Evolutionary conservation across 441 rosid genomes (phyloP).

Genomic region (Corymbia calophylla): DNA sequence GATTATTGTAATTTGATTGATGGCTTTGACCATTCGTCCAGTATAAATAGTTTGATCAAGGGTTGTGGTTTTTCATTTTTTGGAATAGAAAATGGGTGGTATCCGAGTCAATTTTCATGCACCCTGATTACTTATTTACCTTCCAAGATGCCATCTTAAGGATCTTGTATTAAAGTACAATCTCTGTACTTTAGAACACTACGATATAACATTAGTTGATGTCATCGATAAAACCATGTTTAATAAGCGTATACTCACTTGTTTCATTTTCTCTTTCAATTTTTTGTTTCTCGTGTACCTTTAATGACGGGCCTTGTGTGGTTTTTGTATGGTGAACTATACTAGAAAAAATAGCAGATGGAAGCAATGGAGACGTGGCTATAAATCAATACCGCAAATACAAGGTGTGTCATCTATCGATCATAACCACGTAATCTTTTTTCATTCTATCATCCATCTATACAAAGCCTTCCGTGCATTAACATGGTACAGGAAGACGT

Average conservation of each 20-base stretch:
- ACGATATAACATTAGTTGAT: background rate
- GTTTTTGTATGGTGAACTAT: background rate
- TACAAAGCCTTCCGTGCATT: background rate
- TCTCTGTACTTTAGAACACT: background rate
- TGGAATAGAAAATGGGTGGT: background rate
- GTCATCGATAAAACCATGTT: background rate
- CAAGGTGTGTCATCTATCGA: background rate
- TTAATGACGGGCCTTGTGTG: background rate
- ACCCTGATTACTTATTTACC: background rate
- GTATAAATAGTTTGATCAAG: background rate
- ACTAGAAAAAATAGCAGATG: background rate
- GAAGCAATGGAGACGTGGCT: background rate
- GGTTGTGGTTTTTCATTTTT: background rate
- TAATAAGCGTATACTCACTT: background rate
- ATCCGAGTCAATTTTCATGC: background rate
- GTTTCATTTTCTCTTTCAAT: background rate
- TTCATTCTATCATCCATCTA: background rate
- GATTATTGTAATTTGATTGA: too few species aligned
- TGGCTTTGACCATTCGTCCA: background rate
- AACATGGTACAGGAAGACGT: background rate
- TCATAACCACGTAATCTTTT: accelerated
- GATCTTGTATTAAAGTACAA: background rate
- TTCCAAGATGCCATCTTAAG: background rate
- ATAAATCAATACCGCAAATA: background rate
- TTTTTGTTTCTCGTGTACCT: background rate